Conservation (phyloP, 1,284 basidiomycete genomes). For the Melanopsichium pennsylvanicum region DNA sequence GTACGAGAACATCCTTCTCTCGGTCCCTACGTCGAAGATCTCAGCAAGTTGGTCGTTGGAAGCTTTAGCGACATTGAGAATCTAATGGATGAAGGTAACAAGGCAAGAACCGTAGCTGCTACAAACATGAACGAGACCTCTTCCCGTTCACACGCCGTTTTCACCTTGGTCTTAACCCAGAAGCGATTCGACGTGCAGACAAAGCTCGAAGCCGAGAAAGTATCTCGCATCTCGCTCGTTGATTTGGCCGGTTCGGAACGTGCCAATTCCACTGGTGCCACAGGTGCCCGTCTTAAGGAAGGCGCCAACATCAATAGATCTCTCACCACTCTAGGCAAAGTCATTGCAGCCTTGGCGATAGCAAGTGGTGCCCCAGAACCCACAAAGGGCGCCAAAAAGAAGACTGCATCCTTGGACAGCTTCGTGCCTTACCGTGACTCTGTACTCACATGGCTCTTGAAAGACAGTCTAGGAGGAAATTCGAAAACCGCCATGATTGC, state of each 20-base stretch:
- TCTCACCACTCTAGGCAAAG: constrained; percentile 51
- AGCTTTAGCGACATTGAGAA: constrained; percentile 96
- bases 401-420: constrained; percentile 43
- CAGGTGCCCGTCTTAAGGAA: constrained; percentile 63
- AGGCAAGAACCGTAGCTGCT: constrained; percentile 69
- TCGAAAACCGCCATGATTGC: constrained; percentile 74
- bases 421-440: constrained; percentile 63
- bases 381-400: constrained; percentile 48
- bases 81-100: constrained; percentile 99
- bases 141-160: constrained; percentile 61
- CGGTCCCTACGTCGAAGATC: constrained; percentile 91
- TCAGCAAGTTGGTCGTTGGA: constrained; percentile 89
- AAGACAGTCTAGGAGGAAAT: constrained; percentile 64
- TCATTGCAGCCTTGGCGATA: constrained; percentile 59
- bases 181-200: constrained; percentile 49
- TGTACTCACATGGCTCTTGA: constrained; percentile 67
- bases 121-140: constrained; percentile 64
- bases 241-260: constrained; percentile 62
- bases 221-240: constrained; percentile 61
- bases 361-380: constrained; percentile 44
- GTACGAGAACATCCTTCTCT: constrained; percentile 91
- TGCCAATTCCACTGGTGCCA: constrained; percentile 64
- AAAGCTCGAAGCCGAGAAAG: constrained; percentile 59
- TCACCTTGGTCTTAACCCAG: constrained; percentile 59
- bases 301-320: constrained; percentile 65